Evolutionary conservation across 2,329 filamentous ascomycete genomes (phyloP), one percentile per base, ranked within the genome.

Genomic region (Thielaviopsis ethacetica): DNA sequence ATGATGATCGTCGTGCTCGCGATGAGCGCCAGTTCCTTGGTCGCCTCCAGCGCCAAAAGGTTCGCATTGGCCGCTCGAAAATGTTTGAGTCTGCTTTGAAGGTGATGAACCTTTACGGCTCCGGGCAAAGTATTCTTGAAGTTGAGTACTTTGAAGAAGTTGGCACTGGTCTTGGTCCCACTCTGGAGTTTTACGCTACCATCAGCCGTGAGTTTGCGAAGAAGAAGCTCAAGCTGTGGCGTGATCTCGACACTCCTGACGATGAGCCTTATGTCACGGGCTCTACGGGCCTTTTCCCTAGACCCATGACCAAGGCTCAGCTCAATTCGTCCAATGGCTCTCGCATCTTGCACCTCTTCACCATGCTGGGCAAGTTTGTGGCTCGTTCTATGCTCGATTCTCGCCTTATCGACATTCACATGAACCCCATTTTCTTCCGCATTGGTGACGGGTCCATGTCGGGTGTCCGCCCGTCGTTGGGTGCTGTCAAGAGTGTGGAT

Each of bases 61-160:
- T 98, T n/a, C 85, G 93, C 52, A 97, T 98, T 62, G 95, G 91
- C 5, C 83, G 93, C 51, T 83, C 82, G n/a, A 90, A 94, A 66
- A 96, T 98, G 53, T 77, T 98, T 7, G 93, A 98, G 69, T 97
- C 93, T 15, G 93, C 93, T 0, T 77, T 97, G 69, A 98, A 98
- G 71, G 93, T 98, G 30, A 97, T 98, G 91, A 91, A 98, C 65
- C 80, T 97, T 2, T 98, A 98, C 66, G 93, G 93, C 0, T 88
- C 88, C n/a, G 95, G 91, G 0, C 88, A 95, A 61, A 97, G 91
- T 68, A 88, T 97, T 27, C 74, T 98, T 0, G 93, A 98, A 68
- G 91, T 98, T 1, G 94, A 98, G 67, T 98, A 98, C 67, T 98
- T 98, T 65, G 93, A 97, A 66, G 93, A 98, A 72, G 93, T 98